Base-by-base conservation (phyloP, 495 filamentous ascomycete species). In the Xylaria intraflava region DNA sequence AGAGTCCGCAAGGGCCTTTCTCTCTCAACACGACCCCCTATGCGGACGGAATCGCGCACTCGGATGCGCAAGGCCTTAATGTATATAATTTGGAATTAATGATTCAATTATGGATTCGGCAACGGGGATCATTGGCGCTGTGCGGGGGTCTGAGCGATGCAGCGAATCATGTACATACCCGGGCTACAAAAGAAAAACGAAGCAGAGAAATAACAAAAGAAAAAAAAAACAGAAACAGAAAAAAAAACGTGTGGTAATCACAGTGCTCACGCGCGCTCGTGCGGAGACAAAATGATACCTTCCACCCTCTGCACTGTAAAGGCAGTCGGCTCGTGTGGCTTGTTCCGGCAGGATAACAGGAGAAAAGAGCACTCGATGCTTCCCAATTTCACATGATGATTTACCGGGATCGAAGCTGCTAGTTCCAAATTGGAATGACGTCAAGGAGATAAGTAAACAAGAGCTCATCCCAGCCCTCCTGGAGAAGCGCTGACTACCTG, bases 381-480 rank as follows among this genome's bases (percentile, higher is more conserved):
- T 27, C 19, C n/a, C 17, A 53, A 53, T 46, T 53, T 53, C 33
- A 53, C 29, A 46, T 46, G 27, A 12, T 17, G 6, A 8, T 46
- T 46, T 46, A 53, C 42, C 51, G 51, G 40, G 35, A 40, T 46
- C 49, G 50, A 26, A 30, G 29, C 30, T 38, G 43, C 42, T 53
- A 46, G 46, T 46, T 26, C 45, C 44, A 43, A 51, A 47, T 44
- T 44, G 38, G 9, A 38, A 36, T 58, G 43, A 58, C 49, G 55
- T 58, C 50, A 53, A 44, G 46, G 49, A 22, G 44, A 54, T 7
- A 45, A 51, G 36, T 31, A 29, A n/a, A n/a, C n/a, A n/a, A n/a
- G n/a, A n/a, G n/a, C n/a, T n/a, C n/a, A n/a, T n/a, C n/a, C n/a
- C n/a, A n/a, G n/a, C n/a, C n/a, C n/a, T n/a, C n/a, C n/a, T n/a